phyloP scores from a whole-genome alignment of 352 stramenopile species.

The Pythium dissimile region DNA sequence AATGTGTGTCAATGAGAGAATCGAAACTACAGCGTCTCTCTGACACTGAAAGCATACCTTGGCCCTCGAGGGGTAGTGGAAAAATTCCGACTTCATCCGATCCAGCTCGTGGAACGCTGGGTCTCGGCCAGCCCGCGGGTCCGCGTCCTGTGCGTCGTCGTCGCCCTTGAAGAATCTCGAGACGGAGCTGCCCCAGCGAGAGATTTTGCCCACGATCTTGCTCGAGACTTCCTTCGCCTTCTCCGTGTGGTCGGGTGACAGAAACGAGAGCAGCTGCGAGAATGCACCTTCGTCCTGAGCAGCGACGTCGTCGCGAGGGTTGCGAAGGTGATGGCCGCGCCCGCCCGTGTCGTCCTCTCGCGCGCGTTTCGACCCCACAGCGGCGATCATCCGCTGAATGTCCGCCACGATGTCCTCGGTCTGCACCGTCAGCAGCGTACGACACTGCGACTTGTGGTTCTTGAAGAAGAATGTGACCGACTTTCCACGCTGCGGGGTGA shows the following conservation, averaged over 20 bases:
- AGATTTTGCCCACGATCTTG: conserved; percentile 74
- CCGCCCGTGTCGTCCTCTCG: conserved; percentile 25
- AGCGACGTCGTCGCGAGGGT: conserved; percentile 1
- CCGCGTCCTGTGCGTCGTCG: conserved; percentile 33
- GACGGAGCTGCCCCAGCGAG: conserved; percentile 59
- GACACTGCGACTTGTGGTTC: conserved; percentile 46
- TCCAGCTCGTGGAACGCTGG: conserved; percentile 45
- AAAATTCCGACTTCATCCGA: conserved; percentile 57
- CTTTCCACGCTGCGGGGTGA: conserved; percentile 72
- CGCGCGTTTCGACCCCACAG: conserved; percentile 31
- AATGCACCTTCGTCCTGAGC: conserved; percentile 22
- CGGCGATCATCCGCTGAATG: conserved; percentile 63
- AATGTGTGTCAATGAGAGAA: neutral
- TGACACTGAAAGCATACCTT: conserved; percentile 28
- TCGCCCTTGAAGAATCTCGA: conserved; percentile 62
- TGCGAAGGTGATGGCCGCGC: conserved; percentile 4
- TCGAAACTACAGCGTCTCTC: neutral
- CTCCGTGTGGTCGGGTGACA: conserved; percentile 65
- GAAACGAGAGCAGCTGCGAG: conserved; percentile 58
- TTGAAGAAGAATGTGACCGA: conserved; percentile 84
- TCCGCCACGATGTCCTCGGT: conserved; percentile 69
- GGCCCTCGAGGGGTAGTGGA: conserved; percentile 61
- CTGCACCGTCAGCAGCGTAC: conserved; percentile 66
- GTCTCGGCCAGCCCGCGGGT: neutral
- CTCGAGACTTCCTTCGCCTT: conserved; percentile 80